These are phyloP conservation scores for Sugiyamaella pinicola DNA, from an alignment of 1,139 yeast genomes.

Conservation along the genomic window DNA sequence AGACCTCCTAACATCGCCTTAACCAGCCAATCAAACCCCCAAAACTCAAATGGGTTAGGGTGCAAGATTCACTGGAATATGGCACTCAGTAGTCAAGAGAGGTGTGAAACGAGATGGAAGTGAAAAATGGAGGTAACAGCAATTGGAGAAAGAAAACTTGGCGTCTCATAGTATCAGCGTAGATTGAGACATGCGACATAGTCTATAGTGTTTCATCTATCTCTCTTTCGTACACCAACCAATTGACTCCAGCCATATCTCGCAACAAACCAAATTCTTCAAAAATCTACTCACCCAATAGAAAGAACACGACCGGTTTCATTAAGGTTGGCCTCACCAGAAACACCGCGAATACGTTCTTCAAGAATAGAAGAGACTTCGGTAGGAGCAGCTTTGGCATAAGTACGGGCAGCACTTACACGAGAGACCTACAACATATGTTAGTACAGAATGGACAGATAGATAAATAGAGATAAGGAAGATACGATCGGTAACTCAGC, in stretches of 20 bases:
- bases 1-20: neutral
- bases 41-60: conserved; percentile 3
- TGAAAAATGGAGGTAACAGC: too few relatives aligned
- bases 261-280: neutral
- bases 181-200: too few relatives aligned
- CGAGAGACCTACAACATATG: conserved; percentile 13
- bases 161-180: too few relatives aligned
- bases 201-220: too few relatives aligned
- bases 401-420: conserved; percentile 53
- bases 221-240: too few relatives aligned
- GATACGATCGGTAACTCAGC: too few relatives aligned
- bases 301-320: conserved; percentile 99
- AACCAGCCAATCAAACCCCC: conserved; percentile 6
- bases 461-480: neutral
- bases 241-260: neutral
- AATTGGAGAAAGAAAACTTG: too few relatives aligned
- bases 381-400: conserved; percentile 98
- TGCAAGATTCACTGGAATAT: neutral
- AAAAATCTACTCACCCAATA: conserved; percentile 68
- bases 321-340: conserved; percentile 95
- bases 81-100: neutral
- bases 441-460: neutral
- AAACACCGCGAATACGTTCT: conserved; percentile 99
- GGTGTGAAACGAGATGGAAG: neutral
- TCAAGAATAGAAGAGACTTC: conserved; percentile 99